Percentiles rank a stretch among this genome's conserved stretches.
Evolutionary conservation across 1,284 basidiomycete species (phyloP).

Genomic region (Retiboletus flavoniger): DNA sequence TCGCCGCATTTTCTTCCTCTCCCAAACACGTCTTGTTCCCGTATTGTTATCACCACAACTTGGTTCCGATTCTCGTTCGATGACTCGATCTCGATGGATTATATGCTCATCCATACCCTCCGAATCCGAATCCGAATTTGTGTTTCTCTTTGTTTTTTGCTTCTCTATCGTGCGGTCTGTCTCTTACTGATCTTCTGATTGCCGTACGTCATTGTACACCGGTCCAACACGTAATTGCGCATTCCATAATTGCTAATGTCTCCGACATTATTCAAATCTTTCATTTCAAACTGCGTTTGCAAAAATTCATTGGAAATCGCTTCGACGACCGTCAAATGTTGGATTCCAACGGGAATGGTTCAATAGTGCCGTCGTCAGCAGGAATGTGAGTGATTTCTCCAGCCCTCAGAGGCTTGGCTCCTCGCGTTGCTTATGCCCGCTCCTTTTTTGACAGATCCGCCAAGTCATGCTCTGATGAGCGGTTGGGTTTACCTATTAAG

Average conservation of each 20-base stretch:
- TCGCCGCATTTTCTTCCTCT: constrained; percentile 17
- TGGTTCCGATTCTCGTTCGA: constrained; percentile 26
- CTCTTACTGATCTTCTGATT: constrained; percentile 24
- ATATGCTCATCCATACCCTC: constrained; percentile 15
- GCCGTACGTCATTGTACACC: constrained; percentile 24
- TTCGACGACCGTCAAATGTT: background rate
- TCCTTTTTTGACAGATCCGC: constrained; percentile 44
- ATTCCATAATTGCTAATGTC: constrained; percentile 22
- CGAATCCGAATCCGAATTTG: background rate
- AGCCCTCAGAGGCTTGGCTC: constrained; percentile 4
- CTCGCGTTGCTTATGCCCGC: no score
- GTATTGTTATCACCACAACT: constrained; percentile 21
- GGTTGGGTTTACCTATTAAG: background rate
- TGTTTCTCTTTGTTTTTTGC: constrained; percentile 7
- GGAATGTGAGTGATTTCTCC: constrained; percentile 53
- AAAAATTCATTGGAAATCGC: constrained; percentile 12
- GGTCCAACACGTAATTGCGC: constrained; percentile 28
- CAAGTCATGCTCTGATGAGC: constrained; percentile 49
- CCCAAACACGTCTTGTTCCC: constrained; percentile 11
- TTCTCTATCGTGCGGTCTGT: constrained; percentile 15
- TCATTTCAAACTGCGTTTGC: constrained; percentile 1
- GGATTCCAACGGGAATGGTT: constrained; percentile 1
- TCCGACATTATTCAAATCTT: constrained; percentile 2
- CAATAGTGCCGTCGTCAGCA: constrained; percentile 62
- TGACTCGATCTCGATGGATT: constrained; percentile 17